A percentile compares a stretch with the other conserved stretches of the same genome.
These are phyloP conservation scores for Monilinia fructigena DNA, from an alignment of 2,329 filamentous ascomycete genomes.

Conservation along the genomic window DNA sequence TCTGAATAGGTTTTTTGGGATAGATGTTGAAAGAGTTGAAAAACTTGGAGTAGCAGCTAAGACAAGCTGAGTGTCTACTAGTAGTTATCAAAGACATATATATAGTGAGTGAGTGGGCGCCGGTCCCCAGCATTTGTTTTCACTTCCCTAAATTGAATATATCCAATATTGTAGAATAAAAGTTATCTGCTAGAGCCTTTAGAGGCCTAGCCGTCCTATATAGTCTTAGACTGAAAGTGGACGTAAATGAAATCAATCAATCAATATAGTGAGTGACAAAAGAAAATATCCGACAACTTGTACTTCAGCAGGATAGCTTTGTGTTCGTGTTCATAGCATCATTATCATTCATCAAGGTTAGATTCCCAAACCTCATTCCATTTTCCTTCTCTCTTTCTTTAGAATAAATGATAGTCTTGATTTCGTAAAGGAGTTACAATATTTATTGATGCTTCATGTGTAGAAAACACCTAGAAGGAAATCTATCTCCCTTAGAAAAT, in stretches of 20 bases:
- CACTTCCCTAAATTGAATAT: too few species aligned
- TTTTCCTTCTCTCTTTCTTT: background rate
- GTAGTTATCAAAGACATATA: constrained; percentile 5
- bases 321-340: constrained; percentile 6
- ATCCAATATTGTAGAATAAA: too few species aligned
- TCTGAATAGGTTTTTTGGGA: background rate
- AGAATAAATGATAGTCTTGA: background rate
- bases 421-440: background rate
- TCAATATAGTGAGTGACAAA: constrained; percentile 7
- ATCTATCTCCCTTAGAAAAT: background rate
- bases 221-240: too few species aligned
- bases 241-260: too few species aligned
- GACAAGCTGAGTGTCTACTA: background rate
- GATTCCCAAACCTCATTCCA: background rate
- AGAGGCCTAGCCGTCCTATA: too few species aligned
- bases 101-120: constrained; percentile 7
- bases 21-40: background rate
- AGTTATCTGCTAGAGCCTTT: too few species aligned
- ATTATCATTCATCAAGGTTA: background rate
- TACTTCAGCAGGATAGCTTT: background rate
- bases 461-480: background rate
- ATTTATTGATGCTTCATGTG: background rate
- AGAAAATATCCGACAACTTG: constrained; percentile 12
- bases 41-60: background rate
- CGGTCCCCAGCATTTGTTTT: too few species aligned